These are phyloP conservation scores for Aspergillus cavernicola DNA, from an alignment of 495 filamentous ascomycete genomes.

Conservation along the genomic window DNA sequence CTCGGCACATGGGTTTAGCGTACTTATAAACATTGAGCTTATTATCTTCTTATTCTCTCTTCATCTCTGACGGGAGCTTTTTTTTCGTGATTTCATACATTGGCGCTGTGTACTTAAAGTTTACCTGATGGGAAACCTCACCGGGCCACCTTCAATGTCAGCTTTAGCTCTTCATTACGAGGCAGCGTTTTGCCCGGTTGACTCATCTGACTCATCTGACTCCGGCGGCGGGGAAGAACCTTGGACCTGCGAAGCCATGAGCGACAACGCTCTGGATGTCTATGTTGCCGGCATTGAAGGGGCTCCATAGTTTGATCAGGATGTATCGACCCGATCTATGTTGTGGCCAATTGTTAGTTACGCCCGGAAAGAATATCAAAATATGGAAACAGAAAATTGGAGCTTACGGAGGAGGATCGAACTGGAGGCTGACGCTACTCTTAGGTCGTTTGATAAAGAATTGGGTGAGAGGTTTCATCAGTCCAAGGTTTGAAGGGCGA, in stretches of 20 bases:
- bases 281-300: conserved; percentile 63
- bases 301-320: conserved; percentile 82
- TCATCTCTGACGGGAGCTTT: too few species aligned
- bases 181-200: too few species aligned
- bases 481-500: conserved; percentile 35
- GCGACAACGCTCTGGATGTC: conserved; percentile 79
- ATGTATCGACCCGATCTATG: conserved; percentile 67
- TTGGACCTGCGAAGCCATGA: conserved; percentile 76
- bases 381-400: neutral
- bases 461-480: conserved; percentile 65
- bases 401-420: conserved; percentile 82
- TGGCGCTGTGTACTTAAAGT: too few species aligned
- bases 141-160: too few species aligned
- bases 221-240: conserved; percentile 62
- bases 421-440: conserved; percentile 80
- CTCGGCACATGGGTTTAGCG: too few species aligned
- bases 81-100: too few species aligned
- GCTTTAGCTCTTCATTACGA: too few species aligned
- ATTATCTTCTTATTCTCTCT: too few species aligned
- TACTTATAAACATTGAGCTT: too few species aligned
- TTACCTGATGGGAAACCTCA: too few species aligned
- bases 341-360: conserved; percentile 9
- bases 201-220: conserved; percentile 19
- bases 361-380: neutral
- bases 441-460: conserved; percentile 79